Base-by-base conservation (phyloP, 1,139 yeast species). In the Candida anutae region DNA sequence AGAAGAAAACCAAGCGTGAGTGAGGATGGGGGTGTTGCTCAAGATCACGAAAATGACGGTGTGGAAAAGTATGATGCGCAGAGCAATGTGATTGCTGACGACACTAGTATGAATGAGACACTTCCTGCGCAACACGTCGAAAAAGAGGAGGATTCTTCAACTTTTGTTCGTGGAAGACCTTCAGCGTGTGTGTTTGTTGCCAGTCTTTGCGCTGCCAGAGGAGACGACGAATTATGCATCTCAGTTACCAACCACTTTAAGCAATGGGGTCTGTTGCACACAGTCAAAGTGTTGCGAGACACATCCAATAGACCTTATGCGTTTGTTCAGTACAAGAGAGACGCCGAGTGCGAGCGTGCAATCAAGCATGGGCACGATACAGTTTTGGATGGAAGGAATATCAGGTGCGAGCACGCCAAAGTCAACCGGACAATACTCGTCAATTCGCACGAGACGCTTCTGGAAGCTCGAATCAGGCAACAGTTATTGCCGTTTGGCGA, bases 141-240 rank as follows among this genome's bases (percentile, higher is more conserved):
- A n/a, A n/a, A n/a, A n/a, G n/a, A n/a, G n/a, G n/a, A n/a, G n/a
- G n/a, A n/a, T n/a, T n/a, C n/a, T n/a, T n/a, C n/a, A n/a, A n/a
- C n/a, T 17, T 17, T 15, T 11, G 12, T 21, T 16, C 22, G 26
- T 39, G 21, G 47, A 4, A 65, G 83, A 22, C 95, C 94, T 11
- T 79, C 94, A 0, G 76, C 94, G 3, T 85, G 95, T 52, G 82
- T 84, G 1, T 85, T 85, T 58, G 95, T 85, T 29, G 95, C 95
- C 19, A 71, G 87, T 47, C 69, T 84, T 32, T 70, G 82, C 5
- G 67, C 87, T 0, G 55, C 62, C 21, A 57, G 69, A 30, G 51
- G 75, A 4, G 95, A 84, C 50, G 90, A 81, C 45, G 77, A 76
- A 27, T 62, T 84, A 35, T 70, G 80, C 44, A 50, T 65, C 15